These are phyloP conservation scores for Cardamine chenopodiifolia DNA, from an alignment of 345 rosid genomes.

Conservation along the genomic window DNA sequence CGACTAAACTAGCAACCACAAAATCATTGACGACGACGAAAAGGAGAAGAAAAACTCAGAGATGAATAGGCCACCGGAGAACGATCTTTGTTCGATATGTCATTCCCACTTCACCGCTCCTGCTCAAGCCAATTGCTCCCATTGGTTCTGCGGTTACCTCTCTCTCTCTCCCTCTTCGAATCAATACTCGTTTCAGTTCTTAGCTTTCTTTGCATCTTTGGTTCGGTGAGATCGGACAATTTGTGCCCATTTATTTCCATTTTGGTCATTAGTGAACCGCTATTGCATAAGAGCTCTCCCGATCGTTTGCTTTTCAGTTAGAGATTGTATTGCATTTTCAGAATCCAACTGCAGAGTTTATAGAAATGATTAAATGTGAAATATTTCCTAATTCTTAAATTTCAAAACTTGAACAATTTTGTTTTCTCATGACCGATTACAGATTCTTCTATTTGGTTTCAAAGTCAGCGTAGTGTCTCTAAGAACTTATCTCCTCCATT, in stretches of 20 bases:
- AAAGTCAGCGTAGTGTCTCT: background rate
- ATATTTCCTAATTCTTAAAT: background rate
- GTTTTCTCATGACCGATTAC: background rate
- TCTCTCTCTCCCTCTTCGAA: background rate
- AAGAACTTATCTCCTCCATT: background rate
- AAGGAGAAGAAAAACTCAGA: background rate
- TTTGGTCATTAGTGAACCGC: background rate
- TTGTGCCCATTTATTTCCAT: background rate
- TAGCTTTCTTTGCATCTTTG: background rate
- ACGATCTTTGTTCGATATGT: constrained; percentile 79
- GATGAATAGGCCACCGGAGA: constrained; percentile 70
- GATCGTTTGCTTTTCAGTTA: constrained; percentile 7
- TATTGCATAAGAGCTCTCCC: background rate
- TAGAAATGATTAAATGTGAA: no score
- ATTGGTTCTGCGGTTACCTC: constrained; percentile 87
- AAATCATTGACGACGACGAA: background rate
- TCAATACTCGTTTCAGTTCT: background rate
- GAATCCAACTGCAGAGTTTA: constrained; percentile 8
- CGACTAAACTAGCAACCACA: constrained; percentile 26
- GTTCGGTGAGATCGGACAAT: background rate
- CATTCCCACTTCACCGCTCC: constrained; percentile 70
- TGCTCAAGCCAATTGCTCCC: constrained; percentile 95
- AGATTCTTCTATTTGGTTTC: constrained; percentile 11
- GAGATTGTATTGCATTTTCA: no score
- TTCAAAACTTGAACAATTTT: background rate